A percentile compares a stretch with the other conserved stretches of the same genome.
These are phyloP conservation scores for Cystofilobasidium ferigula DNA, from an alignment of 768 basidiomycete species.

Conservation along the genomic window DNA sequence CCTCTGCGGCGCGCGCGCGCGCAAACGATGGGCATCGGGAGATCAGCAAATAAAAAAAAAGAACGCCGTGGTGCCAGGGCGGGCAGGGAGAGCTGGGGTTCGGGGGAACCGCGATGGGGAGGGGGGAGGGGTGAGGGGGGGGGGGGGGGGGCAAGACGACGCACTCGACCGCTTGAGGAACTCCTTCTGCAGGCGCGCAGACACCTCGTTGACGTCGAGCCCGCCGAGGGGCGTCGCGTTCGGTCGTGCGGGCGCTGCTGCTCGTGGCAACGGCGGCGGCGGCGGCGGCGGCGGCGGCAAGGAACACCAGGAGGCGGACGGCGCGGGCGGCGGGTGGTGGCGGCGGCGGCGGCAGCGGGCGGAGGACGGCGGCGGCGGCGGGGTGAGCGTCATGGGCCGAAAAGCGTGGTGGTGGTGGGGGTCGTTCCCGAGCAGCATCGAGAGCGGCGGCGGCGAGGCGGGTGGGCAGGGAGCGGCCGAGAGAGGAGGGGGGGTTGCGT, in stretches of 20 bases:
- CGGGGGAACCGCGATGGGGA: background rate
- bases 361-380: background rate
- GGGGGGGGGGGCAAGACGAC: background rate
- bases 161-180: constrained; percentile 15
- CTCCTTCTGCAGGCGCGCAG: constrained; percentile 19
- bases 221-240: background rate
- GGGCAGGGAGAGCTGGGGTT: background rate
- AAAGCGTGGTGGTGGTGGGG: background rate
- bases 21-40: background rate
- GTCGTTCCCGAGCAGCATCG: background rate
- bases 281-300: background rate
- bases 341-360: background rate
- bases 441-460: background rate
- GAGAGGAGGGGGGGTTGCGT: background rate
- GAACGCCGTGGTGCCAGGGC: background rate
- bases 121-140: background rate
- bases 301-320: background rate
- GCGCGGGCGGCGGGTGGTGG: background rate
- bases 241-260: no score
- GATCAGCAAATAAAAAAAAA: background rate
- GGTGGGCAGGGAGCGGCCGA: background rate
- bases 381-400: background rate
- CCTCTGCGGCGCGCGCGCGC: constrained; percentile 1
- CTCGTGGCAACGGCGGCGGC: no score
- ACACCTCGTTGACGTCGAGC: constrained; percentile 20